A percentile compares a stretch with the other conserved stretches of the same genome.
Conservation (phyloP, 192 early-diverging fungal species). For the Linnemannia elongata region DNA sequence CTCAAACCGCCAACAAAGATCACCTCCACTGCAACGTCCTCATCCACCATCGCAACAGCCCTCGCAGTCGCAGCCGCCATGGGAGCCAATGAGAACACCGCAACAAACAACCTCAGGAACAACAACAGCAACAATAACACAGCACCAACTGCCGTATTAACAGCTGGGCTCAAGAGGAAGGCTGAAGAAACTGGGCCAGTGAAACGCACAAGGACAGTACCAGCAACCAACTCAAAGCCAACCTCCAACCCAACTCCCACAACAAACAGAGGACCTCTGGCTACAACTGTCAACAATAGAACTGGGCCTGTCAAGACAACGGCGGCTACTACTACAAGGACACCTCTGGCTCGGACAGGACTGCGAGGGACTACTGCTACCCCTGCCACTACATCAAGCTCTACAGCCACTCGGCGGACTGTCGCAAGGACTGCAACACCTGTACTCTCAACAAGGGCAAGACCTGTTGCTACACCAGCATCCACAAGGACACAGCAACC, state of each 20-base stretch:
- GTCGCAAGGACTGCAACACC: not conserved
- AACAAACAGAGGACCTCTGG: not conserved
- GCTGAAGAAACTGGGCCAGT: conserved; percentile 20
- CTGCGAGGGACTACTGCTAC: not conserved
- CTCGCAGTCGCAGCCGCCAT: conserved; percentile 39
- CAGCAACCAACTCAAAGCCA: conserved; percentile 3
- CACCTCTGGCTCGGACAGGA: not conserved
- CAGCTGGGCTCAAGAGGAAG: conserved; percentile 18
- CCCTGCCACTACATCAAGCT: not conserved
- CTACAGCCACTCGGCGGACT: conserved; percentile 2
- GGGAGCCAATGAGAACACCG: conserved; percentile 22
- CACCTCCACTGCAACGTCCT: conserved; percentile 23
- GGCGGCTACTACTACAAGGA: not conserved
- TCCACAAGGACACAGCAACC: not conserved
- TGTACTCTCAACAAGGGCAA: not conserved
- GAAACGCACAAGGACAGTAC: conserved; percentile 19
- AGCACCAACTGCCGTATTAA: not conserved
- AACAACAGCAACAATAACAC: not conserved
- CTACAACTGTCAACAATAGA: not conserved
- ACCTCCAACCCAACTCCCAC: not conserved
- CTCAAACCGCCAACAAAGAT: conserved; percentile 50
- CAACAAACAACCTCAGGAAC: not conserved
- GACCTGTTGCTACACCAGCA: not conserved
- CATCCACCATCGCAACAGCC: conserved; percentile 39
- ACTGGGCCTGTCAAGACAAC: not conserved